These are phyloP conservation scores for Aspergillus cristatus DNA, from an alignment of 495 filamentous ascomycete genomes.

Conservation along the genomic window DNA sequence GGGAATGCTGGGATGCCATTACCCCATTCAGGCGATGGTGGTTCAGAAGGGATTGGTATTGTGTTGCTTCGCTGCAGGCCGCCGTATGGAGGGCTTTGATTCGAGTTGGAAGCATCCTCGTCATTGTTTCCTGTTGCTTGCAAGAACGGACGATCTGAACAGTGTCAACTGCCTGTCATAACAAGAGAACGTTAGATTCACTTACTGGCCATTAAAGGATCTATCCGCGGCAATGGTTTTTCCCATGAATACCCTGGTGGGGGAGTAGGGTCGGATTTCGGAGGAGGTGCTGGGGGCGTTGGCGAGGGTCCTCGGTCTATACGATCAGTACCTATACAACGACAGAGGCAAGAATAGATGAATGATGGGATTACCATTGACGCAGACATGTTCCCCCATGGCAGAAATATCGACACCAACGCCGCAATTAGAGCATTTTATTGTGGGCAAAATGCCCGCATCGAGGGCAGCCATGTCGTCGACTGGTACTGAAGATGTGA, in stretches of 20 bases:
- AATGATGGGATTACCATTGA: slow-evolving; percentile 11
- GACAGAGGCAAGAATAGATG: background rate
- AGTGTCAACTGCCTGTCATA: slow-evolving; percentile 11
- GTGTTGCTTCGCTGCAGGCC: slow-evolving; percentile 37
- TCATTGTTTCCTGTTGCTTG: no score
- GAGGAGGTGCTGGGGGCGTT: slow-evolving; percentile 31
- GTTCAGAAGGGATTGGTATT: slow-evolving; percentile 29
- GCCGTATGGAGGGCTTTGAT: slow-evolving; percentile 32
- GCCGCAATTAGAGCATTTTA: slow-evolving; percentile 92
- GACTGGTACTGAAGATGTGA: background rate
- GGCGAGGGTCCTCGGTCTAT: slow-evolving; percentile 12
- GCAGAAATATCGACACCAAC: slow-evolving; percentile 76
- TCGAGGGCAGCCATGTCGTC: slow-evolving; percentile 16
- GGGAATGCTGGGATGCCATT: slow-evolving; percentile 55
- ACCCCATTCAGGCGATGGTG: slow-evolving; percentile 42
- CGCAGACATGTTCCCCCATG: slow-evolving; percentile 88
- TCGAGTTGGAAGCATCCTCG: slow-evolving; percentile 17
- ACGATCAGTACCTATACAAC: background rate
- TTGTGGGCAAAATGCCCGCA: slow-evolving; percentile 67
- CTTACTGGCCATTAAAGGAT: slow-evolving; percentile 48
- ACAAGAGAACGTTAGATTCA: slow-evolving; percentile 5
- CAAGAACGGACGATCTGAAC: slow-evolving; percentile 52
- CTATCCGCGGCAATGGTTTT: slow-evolving; percentile 42
- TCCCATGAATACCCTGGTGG: slow-evolving; percentile 7
- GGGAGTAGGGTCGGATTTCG: slow-evolving; percentile 8